Conservation (phyloP, 208 protist genomes). For the Wallacemonas rigidus region DNA sequence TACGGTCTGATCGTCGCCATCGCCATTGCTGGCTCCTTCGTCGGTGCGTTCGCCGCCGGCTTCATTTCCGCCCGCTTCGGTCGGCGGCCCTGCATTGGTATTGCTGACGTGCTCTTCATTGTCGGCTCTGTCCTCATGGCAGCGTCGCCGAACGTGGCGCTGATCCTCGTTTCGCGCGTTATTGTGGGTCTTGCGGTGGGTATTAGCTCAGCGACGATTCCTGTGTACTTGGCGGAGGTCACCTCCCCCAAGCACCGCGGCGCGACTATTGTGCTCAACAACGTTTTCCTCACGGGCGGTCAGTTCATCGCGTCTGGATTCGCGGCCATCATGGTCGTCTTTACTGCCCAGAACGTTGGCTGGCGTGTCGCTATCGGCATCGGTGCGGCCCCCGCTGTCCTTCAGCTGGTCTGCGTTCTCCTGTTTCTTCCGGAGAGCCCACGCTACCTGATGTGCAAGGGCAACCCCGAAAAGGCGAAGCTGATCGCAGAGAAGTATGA, state of each 20-base stretch:
- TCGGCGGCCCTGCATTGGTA: conserved; percentile 66
- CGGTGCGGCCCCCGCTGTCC: conserved; percentile 73
- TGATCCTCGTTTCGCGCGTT: conserved; percentile 77
- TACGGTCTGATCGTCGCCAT: conserved; percentile 87
- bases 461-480: conserved; percentile 47
- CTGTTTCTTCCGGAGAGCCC: conserved; percentile 89
- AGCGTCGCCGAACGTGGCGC: conserved; percentile 53
- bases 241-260: conserved; percentile 77
- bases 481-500: conserved; percentile 54
- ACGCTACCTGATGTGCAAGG: conserved; percentile 75
- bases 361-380: conserved; percentile 89
- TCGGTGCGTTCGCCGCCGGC: conserved; percentile 78
- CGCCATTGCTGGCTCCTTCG: conserved; percentile 79
- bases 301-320: conserved; percentile 86
- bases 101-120: conserved; percentile 84
- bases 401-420: conserved; percentile 83
- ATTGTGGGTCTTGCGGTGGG: conserved; percentile 90
- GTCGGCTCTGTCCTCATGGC: conserved; percentile 81
- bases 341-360: conserved; percentile 74
- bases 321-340: conserved; percentile 69
- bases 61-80: conserved; percentile 77
- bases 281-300: conserved; percentile 82
- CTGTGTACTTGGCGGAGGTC: conserved; percentile 91
- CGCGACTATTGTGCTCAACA: conserved; percentile 88
- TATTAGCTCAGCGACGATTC: conserved; percentile 88